phyloP scores from a whole-genome alignment of 805 yeast genomes.

The Metschnikowia amazonensis region DNA sequence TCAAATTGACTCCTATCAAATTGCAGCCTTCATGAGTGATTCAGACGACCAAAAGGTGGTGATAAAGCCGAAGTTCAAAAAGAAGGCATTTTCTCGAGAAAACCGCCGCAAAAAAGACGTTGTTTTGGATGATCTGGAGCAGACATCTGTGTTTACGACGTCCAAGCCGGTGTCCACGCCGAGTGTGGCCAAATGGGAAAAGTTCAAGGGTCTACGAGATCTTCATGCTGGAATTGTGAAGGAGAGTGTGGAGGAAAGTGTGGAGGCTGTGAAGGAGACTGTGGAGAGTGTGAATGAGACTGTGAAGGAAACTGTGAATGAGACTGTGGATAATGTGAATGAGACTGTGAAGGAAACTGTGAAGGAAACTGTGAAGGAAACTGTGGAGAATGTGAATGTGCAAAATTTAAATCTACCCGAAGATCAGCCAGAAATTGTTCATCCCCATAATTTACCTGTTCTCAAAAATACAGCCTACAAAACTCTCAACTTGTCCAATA shows the following conservation, averaged over 20 bases:
- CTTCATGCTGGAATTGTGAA: not conserved
- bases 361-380: no score
- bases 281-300: no score
- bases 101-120: not conserved
- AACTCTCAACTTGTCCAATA: constrained; percentile 1
- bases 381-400: no score
- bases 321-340: no score
- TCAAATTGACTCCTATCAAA: not conserved
- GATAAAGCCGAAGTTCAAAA: not conserved
- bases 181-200: not conserved
- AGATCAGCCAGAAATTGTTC: no score
- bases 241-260: no score
- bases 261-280: no score
- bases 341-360: no score
- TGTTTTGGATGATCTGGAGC: not conserved
- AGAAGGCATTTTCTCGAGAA: not conserved
- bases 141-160: not conserved
- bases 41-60: not conserved
- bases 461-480: constrained; percentile 21
- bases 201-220: not conserved
- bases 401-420: no score
- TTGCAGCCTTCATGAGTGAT: not conserved
- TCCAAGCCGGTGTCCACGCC: not conserved
- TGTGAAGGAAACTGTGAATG: no score
- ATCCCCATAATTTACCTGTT: not conserved